phyloP scores from a whole-genome alignment of 371 early-diverging fungal species.

The Entomophthora muscae region DNA sequence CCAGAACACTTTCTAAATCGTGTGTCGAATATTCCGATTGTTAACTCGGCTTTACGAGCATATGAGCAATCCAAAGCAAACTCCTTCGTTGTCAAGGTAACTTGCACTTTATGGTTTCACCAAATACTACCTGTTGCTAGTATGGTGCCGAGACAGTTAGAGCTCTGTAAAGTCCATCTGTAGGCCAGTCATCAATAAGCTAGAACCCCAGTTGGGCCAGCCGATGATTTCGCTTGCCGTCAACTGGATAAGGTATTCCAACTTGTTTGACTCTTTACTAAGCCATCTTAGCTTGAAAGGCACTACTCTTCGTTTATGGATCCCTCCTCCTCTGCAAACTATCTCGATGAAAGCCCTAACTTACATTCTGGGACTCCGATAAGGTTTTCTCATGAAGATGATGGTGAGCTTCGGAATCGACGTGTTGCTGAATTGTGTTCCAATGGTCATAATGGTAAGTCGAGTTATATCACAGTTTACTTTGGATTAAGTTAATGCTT shows the following conservation, averaged over 20 bases:
- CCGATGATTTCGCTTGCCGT: constrained; percentile 52
- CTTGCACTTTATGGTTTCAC: too few relatives aligned
- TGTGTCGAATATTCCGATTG: constrained; percentile 59
- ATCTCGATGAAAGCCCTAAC: background rate
- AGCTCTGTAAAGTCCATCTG: constrained; percentile 44
- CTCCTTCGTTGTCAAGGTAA: constrained; percentile 44
- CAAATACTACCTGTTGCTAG: constrained; percentile 9
- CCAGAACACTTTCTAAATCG: constrained; percentile 37
- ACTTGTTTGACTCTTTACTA: background rate
- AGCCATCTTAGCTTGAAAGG: constrained; percentile 3
- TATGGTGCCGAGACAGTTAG: constrained; percentile 56
- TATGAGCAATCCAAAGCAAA: constrained; percentile 60
- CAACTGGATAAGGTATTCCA: constrained; percentile 44
- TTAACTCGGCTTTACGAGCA: constrained; percentile 49
- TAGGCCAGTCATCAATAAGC: constrained; percentile 35
- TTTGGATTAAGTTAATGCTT: background rate
- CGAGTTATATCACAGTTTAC: constrained; percentile 9
- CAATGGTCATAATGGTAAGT: background rate
- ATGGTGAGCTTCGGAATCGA: background rate
- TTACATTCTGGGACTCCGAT: background rate
- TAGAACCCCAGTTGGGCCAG: constrained; percentile 34
- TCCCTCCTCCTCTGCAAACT: background rate
- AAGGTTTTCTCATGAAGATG: background rate
- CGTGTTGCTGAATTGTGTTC: background rate
- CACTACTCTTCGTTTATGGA: constrained; percentile 7